Evolutionary conservation across 805 yeast species (phyloP).

Genomic region (Millerozyma acaciae): DNA sequence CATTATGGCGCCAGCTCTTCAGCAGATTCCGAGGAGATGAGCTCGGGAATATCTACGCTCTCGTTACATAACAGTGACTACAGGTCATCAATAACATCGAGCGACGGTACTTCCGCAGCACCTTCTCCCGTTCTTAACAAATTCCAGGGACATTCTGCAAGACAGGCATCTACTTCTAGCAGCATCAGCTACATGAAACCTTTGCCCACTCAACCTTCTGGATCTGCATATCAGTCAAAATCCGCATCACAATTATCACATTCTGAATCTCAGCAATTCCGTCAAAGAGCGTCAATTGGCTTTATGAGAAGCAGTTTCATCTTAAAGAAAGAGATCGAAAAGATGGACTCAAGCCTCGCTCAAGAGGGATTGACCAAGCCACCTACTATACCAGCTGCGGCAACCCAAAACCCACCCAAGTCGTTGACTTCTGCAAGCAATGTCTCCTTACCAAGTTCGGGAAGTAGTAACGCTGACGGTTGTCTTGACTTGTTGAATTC

Average conservation of each 20-base stretch:
- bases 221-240: slow-evolving; percentile 3
- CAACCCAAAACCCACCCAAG: too few relatives aligned
- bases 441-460: slow-evolving; percentile 7
- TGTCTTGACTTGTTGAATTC: slow-evolving; percentile 24
- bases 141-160: slow-evolving; percentile 10
- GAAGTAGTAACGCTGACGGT: slow-evolving; percentile 9
- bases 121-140: slow-evolving; percentile 11
- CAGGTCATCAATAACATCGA: slow-evolving; percentile 33
- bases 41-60: slow-evolving; percentile 30
- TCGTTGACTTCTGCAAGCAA: slow-evolving; percentile 11
- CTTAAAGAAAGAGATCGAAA: slow-evolving; percentile 38
- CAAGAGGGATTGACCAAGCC: slow-evolving; percentile 11
- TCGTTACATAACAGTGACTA: slow-evolving; percentile 38
- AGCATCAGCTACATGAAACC: slow-evolving; percentile 17
- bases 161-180: slow-evolving; percentile 12
- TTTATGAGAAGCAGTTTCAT: slow-evolving; percentile 42
- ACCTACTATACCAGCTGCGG: slow-evolving; percentile 18
- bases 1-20: slow-evolving; percentile 12
- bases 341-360: slow-evolving; percentile 5
- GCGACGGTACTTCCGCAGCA: slow-evolving; percentile 17
- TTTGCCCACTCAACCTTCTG: slow-evolving; percentile 8
- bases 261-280: slow-evolving; percentile 4
- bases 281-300: slow-evolving; percentile 36
- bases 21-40: slow-evolving; percentile 16
- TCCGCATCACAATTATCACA: slow-evolving; percentile 7